A percentile compares a stretch with the other conserved stretches of the same genome.
Evolutionary conservation across 306 rosid species (phyloP).

Genomic region (Cucumis cinereus): DNA sequence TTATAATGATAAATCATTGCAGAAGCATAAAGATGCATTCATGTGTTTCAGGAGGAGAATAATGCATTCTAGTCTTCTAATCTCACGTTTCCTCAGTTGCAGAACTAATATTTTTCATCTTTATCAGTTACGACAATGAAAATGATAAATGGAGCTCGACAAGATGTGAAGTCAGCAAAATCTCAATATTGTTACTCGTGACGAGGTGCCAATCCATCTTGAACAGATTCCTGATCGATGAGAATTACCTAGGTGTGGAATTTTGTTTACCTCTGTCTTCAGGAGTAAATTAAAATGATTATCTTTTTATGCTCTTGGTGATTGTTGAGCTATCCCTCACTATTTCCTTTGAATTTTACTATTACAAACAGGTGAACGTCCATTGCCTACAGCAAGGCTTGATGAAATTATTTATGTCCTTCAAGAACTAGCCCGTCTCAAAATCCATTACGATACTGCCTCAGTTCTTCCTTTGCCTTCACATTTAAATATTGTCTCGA

Average conservation of each 20-base stretch:
- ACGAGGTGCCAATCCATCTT: constrained; percentile 69
- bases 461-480: constrained; percentile 52
- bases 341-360: constrained; percentile 1
- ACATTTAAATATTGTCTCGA: constrained; percentile 38
- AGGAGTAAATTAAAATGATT: neutral
- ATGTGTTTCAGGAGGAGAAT: neutral
- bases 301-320: neutral
- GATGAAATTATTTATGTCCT: constrained; percentile 68
- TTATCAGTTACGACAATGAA: constrained; percentile 36
- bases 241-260: constrained; percentile 57
- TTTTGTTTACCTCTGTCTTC: neutral
- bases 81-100: neutral
- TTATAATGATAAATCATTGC: neutral
- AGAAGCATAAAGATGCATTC: neutral
- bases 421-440: constrained; percentile 53
- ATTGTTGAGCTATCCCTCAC: neutral
- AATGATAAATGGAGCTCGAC: constrained; percentile 43
- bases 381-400: constrained; percentile 73
- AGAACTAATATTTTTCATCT: neutral
- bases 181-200: constrained; percentile 61
- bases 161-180: constrained; percentile 77
- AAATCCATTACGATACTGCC: constrained; percentile 52
- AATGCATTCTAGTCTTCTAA: neutral
- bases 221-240: constrained; percentile 60
- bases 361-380: constrained; percentile 48